A percentile compares a stretch with the other conserved stretches of the same genome.
phyloP scores from a whole-genome alignment of 2,329 filamentous ascomycete genomes.

The Penicillium verrucosum region DNA sequence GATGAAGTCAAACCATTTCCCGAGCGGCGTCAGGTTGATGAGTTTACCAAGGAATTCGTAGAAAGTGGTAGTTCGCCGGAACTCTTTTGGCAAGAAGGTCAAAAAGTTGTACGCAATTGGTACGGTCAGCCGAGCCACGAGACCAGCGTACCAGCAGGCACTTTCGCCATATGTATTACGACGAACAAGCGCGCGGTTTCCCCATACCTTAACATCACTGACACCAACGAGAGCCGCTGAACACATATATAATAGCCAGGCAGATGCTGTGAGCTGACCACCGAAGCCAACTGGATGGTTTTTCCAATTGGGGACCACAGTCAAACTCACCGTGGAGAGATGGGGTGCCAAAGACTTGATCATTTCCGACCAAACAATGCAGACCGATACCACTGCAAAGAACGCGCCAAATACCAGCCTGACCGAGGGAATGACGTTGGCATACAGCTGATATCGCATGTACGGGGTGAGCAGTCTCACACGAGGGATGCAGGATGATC shows the following conservation, averaged over 20 bases:
- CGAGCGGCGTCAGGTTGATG: slow-evolving; percentile 78
- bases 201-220: slow-evolving; percentile 95
- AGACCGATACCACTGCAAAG: slow-evolving; percentile 70
- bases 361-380: slow-evolving; percentile 90
- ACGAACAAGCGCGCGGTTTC: slow-evolving; percentile 82
- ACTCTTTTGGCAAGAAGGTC: slow-evolving; percentile 72
- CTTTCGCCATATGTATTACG: slow-evolving; percentile 90
- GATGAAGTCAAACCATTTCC: slow-evolving; percentile 78
- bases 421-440: slow-evolving; percentile 66
- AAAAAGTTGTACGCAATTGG: slow-evolving; percentile 95
- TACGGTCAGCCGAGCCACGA: slow-evolving; percentile 88
- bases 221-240: slow-evolving; percentile 81
- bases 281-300: slow-evolving; percentile 77
- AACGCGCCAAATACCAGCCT: slow-evolving; percentile 64
- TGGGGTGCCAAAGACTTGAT: slow-evolving; percentile 77
- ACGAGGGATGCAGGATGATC: slow-evolving; percentile 54
- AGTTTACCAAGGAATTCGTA: slow-evolving; percentile 79
- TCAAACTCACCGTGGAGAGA: slow-evolving; percentile 66
- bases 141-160: slow-evolving; percentile 92
- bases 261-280: slow-evolving; percentile 76
- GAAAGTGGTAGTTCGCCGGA: slow-evolving; percentile 78
- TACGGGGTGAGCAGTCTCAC: slow-evolving; percentile 70
- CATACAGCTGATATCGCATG: slow-evolving; percentile 74
- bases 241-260: slow-evolving; percentile 97
- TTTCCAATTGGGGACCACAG: slow-evolving; percentile 64